Conservation (phyloP, 2,329 filamentous ascomycete species). For the Penicillium sp. region DNA sequence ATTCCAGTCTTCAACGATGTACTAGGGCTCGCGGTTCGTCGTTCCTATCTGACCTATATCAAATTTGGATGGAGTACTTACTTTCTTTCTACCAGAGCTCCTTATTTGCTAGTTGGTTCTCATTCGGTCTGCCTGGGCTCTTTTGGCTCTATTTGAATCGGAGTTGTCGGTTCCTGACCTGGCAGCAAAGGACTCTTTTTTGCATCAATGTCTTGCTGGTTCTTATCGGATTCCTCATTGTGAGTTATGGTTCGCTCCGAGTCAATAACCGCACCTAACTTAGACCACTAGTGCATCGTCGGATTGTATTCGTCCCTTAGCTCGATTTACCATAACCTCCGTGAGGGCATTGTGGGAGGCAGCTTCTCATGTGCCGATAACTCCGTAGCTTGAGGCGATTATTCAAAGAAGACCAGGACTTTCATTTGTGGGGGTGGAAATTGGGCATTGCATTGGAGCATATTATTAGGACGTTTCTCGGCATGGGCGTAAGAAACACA, state of each 20-base stretch:
- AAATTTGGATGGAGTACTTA: conserved; percentile 4
- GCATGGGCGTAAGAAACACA: background rate
- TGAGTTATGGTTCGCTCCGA: conserved; percentile 3
- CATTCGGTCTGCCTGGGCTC: conserved; percentile 34
- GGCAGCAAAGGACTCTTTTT: conserved; percentile 22
- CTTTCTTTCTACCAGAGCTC: conserved; percentile 39
- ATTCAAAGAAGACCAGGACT: background rate
- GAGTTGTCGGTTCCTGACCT: conserved; percentile 17
- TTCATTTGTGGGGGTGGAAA: background rate
- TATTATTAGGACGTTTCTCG: background rate
- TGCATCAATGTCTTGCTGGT: conserved; percentile 16
- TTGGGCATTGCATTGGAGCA: background rate
- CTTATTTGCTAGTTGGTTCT: conserved; percentile 63
- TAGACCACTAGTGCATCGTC: conserved; percentile 21
- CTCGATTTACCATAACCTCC: conserved; percentile 20
- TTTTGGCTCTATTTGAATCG: conserved; percentile 32
- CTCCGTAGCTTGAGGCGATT: conserved; percentile 6
- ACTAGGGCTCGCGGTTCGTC: conserved; percentile 53
- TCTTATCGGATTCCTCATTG: conserved; percentile 14
- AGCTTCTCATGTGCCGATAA: conserved; percentile 24
- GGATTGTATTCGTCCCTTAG: conserved; percentile 27
- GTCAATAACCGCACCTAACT: background rate
- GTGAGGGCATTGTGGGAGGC: conserved; percentile 12
- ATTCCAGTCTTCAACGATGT: conserved; percentile 66
- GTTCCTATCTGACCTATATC: background rate